Evolutionary conservation across 192 early-diverging fungal species (phyloP), one percentile per base, ranked within the genome.

Genomic region (Rhizoclosmatium globosum): DNA sequence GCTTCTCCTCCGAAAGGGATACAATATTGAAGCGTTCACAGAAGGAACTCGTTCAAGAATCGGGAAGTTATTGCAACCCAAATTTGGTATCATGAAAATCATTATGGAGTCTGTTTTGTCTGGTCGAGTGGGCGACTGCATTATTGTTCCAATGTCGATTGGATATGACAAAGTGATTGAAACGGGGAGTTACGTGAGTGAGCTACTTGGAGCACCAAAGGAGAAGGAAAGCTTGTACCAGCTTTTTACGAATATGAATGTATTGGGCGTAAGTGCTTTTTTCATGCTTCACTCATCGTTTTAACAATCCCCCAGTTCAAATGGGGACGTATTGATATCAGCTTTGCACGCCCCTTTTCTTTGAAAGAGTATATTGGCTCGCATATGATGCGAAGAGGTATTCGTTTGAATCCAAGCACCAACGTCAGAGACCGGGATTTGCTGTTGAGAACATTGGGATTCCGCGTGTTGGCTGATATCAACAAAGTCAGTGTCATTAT

Each of bases 91-190:
- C 64, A 82, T 95, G 71, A 95, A 95, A 82, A 93, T 95, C 59
- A 82, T 95, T 7, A 74, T 94, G 79, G 93, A 94, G n/a, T 87
- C 91, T 42, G 85, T 95, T 46, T 72, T 92, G 2, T 81, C 82
- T 1, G 86, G 88, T 17, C 79, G 89, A 17, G 86, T 91, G 21
- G 78, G 84, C 15, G 94, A 95, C 68, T 91, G 88, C 59, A 88
- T 91, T 58, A 85, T 95, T 58, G 93, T 94, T 1, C 94, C 94
- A 2, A 92, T 95, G 80, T 91, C 88, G 43, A 91, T 95, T 68
- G 93, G 94, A 17, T 95, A 95, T 78, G 94, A 94, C 73, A 95
- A 94, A 81, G 84, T 89, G 19, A 94, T 95, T 68, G 94, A 95
- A 76, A 94, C 92, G 0, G 89, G 89, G 73, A 89, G 90, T 2